A percentile compares a stretch with the other conserved stretches of the same genome.
Evolutionary conservation across 371 early-diverging fungal species (phyloP).

Genomic region (Apophysomyces trapeziformis): DNA sequence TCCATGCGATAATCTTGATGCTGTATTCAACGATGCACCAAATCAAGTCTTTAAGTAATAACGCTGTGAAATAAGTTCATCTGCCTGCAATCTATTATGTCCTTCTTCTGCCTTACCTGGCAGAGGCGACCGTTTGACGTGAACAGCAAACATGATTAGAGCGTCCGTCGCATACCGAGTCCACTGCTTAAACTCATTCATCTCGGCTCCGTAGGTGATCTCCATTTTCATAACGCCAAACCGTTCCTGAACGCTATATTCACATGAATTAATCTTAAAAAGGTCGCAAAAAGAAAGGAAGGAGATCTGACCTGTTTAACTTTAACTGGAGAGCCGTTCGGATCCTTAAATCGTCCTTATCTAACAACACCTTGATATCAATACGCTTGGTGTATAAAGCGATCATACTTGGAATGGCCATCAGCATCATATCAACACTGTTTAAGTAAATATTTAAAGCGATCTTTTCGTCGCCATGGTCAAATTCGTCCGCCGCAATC

Average conservation of each 20-base stretch:
- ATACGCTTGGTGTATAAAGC: neutral
- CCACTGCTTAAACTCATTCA: conserved; percentile 26
- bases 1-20: conserved; percentile 45
- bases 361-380: conserved; percentile 17
- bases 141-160: conserved; percentile 55
- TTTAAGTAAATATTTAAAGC: conserved; percentile 59
- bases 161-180: conserved; percentile 53
- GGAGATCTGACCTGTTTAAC: neutral
- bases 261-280: neutral
- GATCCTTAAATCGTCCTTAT: conserved; percentile 38
- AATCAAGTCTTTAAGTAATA: conserved; percentile 26
- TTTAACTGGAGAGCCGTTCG: conserved; percentile 28
- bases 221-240: neutral
- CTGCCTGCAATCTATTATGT: neutral
- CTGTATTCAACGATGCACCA: conserved; percentile 49
- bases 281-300: conserved; percentile 5
- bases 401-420: conserved; percentile 58
- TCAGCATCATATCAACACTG: conserved; percentile 55
- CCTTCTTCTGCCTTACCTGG: conserved; percentile 42
- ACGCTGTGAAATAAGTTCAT: neutral
- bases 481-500: conserved; percentile 60
- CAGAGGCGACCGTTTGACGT: conserved; percentile 68
- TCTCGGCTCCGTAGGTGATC: neutral
- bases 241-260: neutral
- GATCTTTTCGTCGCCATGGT: conserved; percentile 49